phyloP scores from a whole-genome alignment of 352 stramenopile genomes.

The Pythium aristosporum region DNA sequence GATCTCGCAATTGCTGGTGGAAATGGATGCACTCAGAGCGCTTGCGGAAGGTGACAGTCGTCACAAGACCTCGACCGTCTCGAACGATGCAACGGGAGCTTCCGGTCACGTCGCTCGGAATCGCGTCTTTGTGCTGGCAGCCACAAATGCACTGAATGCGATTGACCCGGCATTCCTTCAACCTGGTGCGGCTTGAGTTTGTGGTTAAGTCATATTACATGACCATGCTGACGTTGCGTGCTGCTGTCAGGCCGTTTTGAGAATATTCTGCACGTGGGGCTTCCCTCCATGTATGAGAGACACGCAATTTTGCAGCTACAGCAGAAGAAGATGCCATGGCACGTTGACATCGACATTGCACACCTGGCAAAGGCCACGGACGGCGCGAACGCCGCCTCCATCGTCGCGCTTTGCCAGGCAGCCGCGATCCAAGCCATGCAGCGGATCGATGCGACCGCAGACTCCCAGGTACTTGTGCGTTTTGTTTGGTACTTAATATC shows the following conservation, averaged over 20 bases:
- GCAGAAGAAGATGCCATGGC: conserved; percentile 69
- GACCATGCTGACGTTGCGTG: neutral
- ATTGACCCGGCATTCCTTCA: conserved; percentile 84
- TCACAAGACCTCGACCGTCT: neutral
- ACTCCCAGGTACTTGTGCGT: conserved; percentile 11
- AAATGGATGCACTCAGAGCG: conserved; percentile 73
- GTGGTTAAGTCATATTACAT: too few species aligned
- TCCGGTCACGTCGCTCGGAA: conserved; percentile 25
- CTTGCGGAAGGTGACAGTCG: conserved; percentile 37
- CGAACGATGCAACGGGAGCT: neutral
- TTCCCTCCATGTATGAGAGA: conserved; percentile 54
- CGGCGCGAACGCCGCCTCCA: conserved; percentile 66
- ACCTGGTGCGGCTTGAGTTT: conserved; percentile 39
- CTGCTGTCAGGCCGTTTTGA: conserved; percentile 65
- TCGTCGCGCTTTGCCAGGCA: conserved; percentile 69
- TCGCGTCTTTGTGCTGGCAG: conserved; percentile 78
- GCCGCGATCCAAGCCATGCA: conserved; percentile 79
- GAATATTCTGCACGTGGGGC: conserved; percentile 75
- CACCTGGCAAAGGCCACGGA: conserved; percentile 55
- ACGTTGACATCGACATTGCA: conserved; percentile 43
- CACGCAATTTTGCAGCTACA: conserved; percentile 69
- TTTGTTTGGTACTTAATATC: neutral
- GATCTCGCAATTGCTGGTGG: conserved; percentile 84
- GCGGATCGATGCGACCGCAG: conserved; percentile 22
- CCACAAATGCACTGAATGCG: conserved; percentile 71